Evolutionary conservation across 2,329 filamentous ascomycete species (phyloP).

Genomic region (Ophiocordyceps camponoti-rufipedis): DNA sequence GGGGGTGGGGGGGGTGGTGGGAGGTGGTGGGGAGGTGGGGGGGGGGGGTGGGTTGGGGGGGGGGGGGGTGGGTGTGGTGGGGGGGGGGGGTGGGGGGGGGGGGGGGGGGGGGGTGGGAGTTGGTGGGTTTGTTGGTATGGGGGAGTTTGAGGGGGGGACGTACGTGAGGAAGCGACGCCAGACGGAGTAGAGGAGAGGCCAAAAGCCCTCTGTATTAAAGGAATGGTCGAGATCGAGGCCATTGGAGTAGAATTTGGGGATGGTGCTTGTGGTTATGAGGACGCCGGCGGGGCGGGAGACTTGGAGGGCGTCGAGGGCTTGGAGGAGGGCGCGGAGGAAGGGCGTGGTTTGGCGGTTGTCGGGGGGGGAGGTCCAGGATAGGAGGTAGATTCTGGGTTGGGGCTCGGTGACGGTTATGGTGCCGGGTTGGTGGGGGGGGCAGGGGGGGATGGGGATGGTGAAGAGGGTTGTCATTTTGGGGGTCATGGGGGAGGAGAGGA

Average conservation of each 20-base stretch:
- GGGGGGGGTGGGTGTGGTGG: too few species aligned
- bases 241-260: conserved; percentile 68
- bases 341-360: conserved; percentile 59
- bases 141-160: conserved; percentile 1
- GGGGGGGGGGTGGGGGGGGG: too few species aligned
- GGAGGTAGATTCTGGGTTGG: conserved; percentile 44
- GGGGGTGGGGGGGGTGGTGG: too few species aligned
- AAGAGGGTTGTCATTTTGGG: conserved; percentile 9
- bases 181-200: conserved; percentile 42
- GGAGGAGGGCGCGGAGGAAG: conserved; percentile 48
- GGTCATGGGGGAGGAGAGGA: neutral
- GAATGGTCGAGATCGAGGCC: conserved; percentile 61
- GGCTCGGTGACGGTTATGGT: conserved; percentile 45
- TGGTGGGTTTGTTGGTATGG: too few species aligned
- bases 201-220: conserved; percentile 40
- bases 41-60: too few species aligned
- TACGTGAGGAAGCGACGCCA: conserved; percentile 38
- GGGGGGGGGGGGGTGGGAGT: too few species aligned
- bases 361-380: conserved; percentile 51
- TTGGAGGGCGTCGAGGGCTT: conserved; percentile 60
- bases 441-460: conserved; percentile 33
- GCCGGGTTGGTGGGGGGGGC: conserved; percentile 29
- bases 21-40: too few species aligned
- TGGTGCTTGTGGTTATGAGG: conserved; percentile 56
- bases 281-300: conserved; percentile 46